These are phyloP conservation scores for Phytophthora melonis DNA, from an alignment of 352 stramenopile genomes.

Conservation along the genomic window DNA sequence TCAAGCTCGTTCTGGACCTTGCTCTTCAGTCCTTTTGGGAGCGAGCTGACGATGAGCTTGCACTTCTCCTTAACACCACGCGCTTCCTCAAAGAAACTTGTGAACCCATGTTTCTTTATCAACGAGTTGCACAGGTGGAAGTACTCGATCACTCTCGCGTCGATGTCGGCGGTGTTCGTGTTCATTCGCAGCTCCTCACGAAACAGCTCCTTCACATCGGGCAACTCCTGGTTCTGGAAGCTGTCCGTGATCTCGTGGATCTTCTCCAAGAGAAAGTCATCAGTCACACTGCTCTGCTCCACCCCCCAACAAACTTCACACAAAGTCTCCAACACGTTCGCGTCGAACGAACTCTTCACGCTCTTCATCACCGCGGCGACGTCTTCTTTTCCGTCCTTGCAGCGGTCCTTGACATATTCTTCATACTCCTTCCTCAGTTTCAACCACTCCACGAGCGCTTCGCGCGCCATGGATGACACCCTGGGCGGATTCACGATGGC, in stretches of 20 bases:
- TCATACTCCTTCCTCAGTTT: constrained; percentile 26
- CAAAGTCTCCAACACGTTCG: constrained; percentile 18
- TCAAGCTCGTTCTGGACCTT: neutral
- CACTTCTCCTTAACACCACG: too few species aligned
- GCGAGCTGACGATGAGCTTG: neutral
- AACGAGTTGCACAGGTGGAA: too few species aligned
- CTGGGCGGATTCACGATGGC: constrained; percentile 15
- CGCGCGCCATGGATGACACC: constrained; percentile 15
- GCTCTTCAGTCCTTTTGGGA: neutral
- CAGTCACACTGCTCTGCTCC: constrained; percentile 4
- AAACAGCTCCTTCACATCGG: too few species aligned
- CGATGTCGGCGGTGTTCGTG: too few species aligned
- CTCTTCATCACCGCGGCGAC: constrained; percentile 16
- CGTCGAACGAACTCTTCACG: constrained; percentile 26
- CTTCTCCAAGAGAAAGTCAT: constrained; percentile 12
- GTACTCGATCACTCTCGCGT: too few species aligned
- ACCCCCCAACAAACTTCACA: constrained; percentile 25
- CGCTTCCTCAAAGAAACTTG: too few species aligned
- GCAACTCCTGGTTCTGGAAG: constrained; percentile 25
- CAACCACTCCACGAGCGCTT: constrained; percentile 21
- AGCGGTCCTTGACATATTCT: constrained; percentile 15
- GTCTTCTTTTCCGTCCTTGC: constrained; percentile 28
- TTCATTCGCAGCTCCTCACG: too few species aligned
- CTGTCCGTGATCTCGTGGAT: constrained; percentile 15
- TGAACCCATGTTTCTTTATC: too few species aligned